Evolutionary conservation across 2,329 filamentous ascomycete genomes (phyloP).

Genomic region (Epichloe baconii): DNA sequence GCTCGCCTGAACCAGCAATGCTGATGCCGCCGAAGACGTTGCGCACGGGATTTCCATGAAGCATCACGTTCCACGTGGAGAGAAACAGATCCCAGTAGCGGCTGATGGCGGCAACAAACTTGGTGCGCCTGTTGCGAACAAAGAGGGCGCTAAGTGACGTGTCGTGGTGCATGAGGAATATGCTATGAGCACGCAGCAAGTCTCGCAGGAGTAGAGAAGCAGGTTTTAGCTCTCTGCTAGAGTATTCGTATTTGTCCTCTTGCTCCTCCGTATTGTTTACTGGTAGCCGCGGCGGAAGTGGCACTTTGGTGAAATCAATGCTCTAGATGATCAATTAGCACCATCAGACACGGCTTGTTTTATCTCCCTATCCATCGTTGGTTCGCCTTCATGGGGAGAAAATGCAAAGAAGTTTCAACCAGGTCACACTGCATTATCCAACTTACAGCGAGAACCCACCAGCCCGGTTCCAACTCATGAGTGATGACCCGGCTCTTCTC

Average conservation of each 20-base stretch:
- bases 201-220: slow-evolving; percentile 66
- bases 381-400: too few species aligned
- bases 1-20: slow-evolving; percentile 76
- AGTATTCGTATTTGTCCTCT: slow-evolving; percentile 56
- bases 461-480: slow-evolving; percentile 75
- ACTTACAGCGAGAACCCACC: slow-evolving; percentile 89
- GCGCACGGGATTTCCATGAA: slow-evolving; percentile 77
- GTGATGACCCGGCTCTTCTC: slow-evolving; percentile 76
- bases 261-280: slow-evolving; percentile 27
- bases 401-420: neutral
- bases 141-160: slow-evolving; percentile 60
- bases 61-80: slow-evolving; percentile 72
- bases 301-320: slow-evolving; percentile 64
- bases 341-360: neutral
- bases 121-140: slow-evolving; percentile 45
- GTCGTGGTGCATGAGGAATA: slow-evolving; percentile 82
- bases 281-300: slow-evolving; percentile 43
- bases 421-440: neutral
- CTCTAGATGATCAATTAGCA: slow-evolving; percentile 15
- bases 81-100: slow-evolving; percentile 67
- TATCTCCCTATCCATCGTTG: neutral
- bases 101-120: slow-evolving; percentile 60
- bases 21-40: slow-evolving; percentile 75
- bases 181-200: slow-evolving; percentile 65
- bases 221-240: slow-evolving; percentile 79